Base-by-base conservation (phyloP, 305 asterid species). In the Fraxinus platypoda region DNA sequence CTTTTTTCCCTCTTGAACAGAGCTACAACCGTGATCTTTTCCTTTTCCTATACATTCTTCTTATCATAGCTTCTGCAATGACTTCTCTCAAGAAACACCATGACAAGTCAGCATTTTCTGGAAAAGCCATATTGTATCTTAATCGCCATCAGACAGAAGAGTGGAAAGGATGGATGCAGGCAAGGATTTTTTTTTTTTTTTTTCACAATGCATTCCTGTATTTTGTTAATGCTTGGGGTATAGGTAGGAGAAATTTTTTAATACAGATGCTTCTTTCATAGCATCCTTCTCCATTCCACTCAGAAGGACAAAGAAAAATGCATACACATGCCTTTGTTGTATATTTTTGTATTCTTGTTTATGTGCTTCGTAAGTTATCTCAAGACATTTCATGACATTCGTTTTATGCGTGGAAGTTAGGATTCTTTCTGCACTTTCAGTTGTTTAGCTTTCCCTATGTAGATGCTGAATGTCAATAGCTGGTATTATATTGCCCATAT, bases 101-200 rank as follows among this genome's bases (percentile, higher is more conserved):
- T 81, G 98, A 94, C 87, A 94, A 93, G 89, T 95, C 98, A 80
- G 87, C 95, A 77, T 89, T 91, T 88, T 91, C 97, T 80, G 98
- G 98, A 82, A 95, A 93, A 87, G 80, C 95, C 59, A 85, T 91
- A 84, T 96, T 95, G 76, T 95, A 92, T 90, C 97, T 95, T 76
- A 95, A 95, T 82, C 97, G 98, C 75, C 98, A 95, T 88, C 98
- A 95, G 90, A 95, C 98, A 77, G 98, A 95, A 89, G 98, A 95
- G 89, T 95, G 98, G 98, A 95, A 91, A 88, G 98, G 98, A 87
- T 93, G 92, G 91, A 95, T 95, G 98, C 98, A 95, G 98, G 98
- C 89, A 91, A 87, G 95, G 79, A 86, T 37, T 82, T 77, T 84
- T 78, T 6, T 76, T 59, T 81, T 79, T 76, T 84, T 17, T 35